Evolutionary conservation across 1,139 yeast species (phyloP).

Genomic region (Kodamaea alishanica): DNA sequence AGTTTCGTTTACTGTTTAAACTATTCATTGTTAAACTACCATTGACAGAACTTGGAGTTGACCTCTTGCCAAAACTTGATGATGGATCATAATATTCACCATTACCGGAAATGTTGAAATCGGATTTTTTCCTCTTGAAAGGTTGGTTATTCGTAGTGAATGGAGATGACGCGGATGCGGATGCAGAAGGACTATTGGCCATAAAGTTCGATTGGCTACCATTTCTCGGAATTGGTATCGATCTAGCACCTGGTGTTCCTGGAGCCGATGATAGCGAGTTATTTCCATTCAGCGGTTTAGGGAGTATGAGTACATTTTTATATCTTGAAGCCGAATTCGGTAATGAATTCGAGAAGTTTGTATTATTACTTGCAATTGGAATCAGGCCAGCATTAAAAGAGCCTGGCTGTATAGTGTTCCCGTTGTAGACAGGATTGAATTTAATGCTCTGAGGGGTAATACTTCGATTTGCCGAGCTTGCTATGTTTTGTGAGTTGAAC

Average conservation of each 20-base stretch:
- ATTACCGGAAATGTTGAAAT: conserved; percentile 21
- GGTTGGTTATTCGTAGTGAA: conserved; percentile 25
- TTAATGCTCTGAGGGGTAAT: conserved; percentile 9
- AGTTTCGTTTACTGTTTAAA: conserved; percentile 6
- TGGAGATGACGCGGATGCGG: conserved; percentile 17
- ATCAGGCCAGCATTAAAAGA: conserved; percentile 8
- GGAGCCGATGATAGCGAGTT: conserved; percentile 8
- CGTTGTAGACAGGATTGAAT: conserved; percentile 11
- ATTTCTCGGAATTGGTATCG: conserved; percentile 1
- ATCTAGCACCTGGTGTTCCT: conserved; percentile 4
- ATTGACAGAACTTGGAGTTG: conserved; percentile 11
- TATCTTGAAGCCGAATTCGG: conserved; percentile 19
- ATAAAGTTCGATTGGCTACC: conserved; percentile 1
- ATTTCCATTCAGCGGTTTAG: conserved; percentile 28
- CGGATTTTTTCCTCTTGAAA: conserved; percentile 45
- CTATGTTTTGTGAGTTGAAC: not conserved
- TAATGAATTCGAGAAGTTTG: conserved; percentile 10
- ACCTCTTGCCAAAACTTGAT: conserved; percentile 14
- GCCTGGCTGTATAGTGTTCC: not conserved
- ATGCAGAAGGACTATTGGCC: conserved; percentile 13
- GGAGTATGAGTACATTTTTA: conserved; percentile 42
- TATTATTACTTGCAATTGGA: conserved; percentile 4
- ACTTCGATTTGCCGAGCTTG: conserved; percentile 1
- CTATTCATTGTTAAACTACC: conserved; percentile 6
- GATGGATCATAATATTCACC: conserved; percentile 12